Conservation (phyloP, 1,139 yeast species). For the Saccharomyces hybrid region DNA sequence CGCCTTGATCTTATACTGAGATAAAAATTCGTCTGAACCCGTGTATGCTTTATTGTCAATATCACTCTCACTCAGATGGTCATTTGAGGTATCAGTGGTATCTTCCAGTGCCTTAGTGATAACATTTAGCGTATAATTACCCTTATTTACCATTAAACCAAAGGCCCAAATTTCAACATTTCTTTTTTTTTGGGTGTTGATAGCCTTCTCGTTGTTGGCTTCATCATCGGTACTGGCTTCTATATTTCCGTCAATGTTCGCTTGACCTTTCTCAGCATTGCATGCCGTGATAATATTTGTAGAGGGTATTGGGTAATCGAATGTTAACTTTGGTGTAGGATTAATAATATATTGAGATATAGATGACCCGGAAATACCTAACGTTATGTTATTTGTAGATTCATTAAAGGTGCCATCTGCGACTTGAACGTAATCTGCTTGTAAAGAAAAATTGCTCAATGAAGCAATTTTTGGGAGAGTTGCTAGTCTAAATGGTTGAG, state of each 20-base stretch:
- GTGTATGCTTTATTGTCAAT: constrained; percentile 2
- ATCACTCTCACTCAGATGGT: neutral
- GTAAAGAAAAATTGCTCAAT: constrained; percentile 23
- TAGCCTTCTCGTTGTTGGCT: constrained; percentile 1
- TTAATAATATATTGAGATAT: constrained; percentile 62
- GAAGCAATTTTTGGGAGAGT: constrained; percentile 29
- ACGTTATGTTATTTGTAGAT: constrained; percentile 34
- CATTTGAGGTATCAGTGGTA: neutral
- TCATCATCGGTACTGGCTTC: neutral
- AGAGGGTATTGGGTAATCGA: constrained; percentile 30
- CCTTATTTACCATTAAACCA: constrained; percentile 2
- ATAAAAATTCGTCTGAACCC: neutral
- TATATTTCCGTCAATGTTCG: neutral
- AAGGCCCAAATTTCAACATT: constrained; percentile 5
- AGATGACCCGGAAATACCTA: constrained; percentile 74
- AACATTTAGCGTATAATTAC: constrained; percentile 3
- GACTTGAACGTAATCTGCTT: constrained; percentile 22
- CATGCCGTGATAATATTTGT: constrained; percentile 31
- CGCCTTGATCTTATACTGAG: constrained; percentile 25
- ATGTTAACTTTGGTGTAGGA: constrained; percentile 70
- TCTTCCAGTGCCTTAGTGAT: constrained; percentile 1
- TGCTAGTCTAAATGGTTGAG: constrained; percentile 32
- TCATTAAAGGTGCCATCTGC: constrained; percentile 24
- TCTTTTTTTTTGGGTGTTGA: constrained; percentile 1
- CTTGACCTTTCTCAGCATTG: constrained; percentile 11